Base-by-base conservation (phyloP, 306 rosid genomes). In the Castanopsis chinensis region DNA sequence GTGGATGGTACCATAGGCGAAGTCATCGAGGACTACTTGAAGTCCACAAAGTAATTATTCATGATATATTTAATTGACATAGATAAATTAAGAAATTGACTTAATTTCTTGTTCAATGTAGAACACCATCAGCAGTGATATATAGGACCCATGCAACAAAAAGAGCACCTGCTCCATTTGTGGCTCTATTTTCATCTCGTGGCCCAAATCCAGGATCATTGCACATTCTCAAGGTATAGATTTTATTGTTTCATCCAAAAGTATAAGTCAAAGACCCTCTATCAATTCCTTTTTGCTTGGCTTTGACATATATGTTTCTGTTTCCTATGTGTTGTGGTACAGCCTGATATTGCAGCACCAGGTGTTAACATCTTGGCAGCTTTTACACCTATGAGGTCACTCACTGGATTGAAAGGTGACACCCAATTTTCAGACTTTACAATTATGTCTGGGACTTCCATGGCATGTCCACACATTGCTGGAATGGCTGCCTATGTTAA, bases 301-400 rank as follows among this genome's bases (percentile, higher is more conserved):
- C 27, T 35, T 27, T 64, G 71, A 59, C 75, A 25, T 78, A 53
- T 54, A 43, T 52, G 30, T 70, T 52, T 11, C 20, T 67, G 78
- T 35, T 45, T 15, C 33, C 59, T 56, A 45, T 69, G 5, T 54
- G 27, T 61, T 54, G 53, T 68, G 76, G 30, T 85, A 83, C 84
- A 95, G 98, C 98, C 99, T 74, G 99, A 95, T 73, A 76, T 95
- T 78, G 87, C 93, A 72, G 99, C 98, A 32, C 98, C 98, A 10
- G 98, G 99, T 32, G 45, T 91, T 20, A 72, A 90, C 86, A 89
- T 93, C 74, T 86, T 95, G 81, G 99, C 99, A 28, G 87, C 92
- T 2, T 95, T 85, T 80, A 92, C 99, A 14, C 94, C 81, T 1
- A 60, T 58, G 81, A 90, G 79, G 53, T 86, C 98, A n/a, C 64